A percentile compares a stretch with the other conserved stretches of the same genome.
These are phyloP conservation scores for Aspergillus intermedius DNA, from an alignment of 2,329 filamentous ascomycete genomes.

Conservation along the genomic window DNA sequence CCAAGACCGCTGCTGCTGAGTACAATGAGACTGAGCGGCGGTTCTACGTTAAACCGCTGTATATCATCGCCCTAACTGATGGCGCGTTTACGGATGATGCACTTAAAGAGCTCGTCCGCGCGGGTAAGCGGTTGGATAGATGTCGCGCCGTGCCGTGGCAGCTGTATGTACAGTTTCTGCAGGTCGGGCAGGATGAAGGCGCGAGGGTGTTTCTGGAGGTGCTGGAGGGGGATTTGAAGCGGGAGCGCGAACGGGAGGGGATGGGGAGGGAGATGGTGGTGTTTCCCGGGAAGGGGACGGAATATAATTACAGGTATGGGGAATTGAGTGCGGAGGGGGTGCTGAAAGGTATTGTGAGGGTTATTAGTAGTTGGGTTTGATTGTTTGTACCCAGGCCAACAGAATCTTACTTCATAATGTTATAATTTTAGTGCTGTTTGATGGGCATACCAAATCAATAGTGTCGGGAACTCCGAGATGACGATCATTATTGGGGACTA, in stretches of 20 bases:
- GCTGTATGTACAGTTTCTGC: conserved; percentile 92
- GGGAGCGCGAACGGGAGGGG: conserved; percentile 59
- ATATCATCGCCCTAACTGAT: conserved; percentile 90
- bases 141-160: conserved; percentile 66
- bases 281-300: conserved; percentile 54
- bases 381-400: not conserved
- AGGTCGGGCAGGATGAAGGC: conserved; percentile 67
- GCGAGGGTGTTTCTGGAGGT: conserved; percentile 61
- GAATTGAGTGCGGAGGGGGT: conserved; percentile 63
- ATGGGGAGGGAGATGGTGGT: conserved; percentile 78
- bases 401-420: too few species aligned
- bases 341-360: conserved; percentile 74
- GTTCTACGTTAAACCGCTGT: conserved; percentile 63
- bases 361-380: conserved; percentile 53
- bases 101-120: conserved; percentile 46
- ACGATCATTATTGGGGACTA: too few species aligned
- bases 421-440: too few species aligned
- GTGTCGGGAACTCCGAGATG: too few species aligned
- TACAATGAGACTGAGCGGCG: conserved; percentile 29
- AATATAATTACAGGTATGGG: conserved; percentile 11
- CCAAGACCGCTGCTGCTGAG: not conserved
- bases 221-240: conserved; percentile 65
- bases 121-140: conserved; percentile 58
- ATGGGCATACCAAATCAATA: too few species aligned
- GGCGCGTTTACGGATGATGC: conserved; percentile 70